phyloP scores from a whole-genome alignment of 1,284 basidiomycete species.

The Polyporus tsugae region DNA sequence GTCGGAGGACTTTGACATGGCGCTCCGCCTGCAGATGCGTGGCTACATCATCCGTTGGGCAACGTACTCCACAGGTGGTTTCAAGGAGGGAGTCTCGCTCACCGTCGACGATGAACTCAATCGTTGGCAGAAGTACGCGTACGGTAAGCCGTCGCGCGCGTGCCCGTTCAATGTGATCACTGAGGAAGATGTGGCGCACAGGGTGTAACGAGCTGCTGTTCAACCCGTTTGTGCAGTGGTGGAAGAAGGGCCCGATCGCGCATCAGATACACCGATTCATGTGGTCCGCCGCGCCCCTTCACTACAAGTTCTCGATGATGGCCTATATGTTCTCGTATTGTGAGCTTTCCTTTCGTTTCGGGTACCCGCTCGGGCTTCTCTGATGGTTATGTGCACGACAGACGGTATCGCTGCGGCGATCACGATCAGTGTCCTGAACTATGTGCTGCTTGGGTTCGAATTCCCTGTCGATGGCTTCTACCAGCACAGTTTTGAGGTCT shows the following conservation, averaged over 20 bases:
- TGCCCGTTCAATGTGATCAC: neutral
- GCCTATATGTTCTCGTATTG: slow-evolving; percentile 56
- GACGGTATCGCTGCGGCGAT: slow-evolving; percentile 50
- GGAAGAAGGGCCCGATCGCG: slow-evolving; percentile 56
- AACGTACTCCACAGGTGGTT: slow-evolving; percentile 60
- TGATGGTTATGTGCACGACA: slow-evolving; percentile 24
- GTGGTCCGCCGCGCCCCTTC: slow-evolving; percentile 50
- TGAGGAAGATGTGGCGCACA: slow-evolving; percentile 12
- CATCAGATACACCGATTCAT: slow-evolving; percentile 55
- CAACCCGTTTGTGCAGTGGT: slow-evolving; percentile 58
- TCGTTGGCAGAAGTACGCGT: slow-evolving; percentile 68
- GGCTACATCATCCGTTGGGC: slow-evolving; percentile 66
- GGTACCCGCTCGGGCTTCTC: neutral
- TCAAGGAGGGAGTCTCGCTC: slow-evolving; percentile 68
- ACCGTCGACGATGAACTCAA: slow-evolving; percentile 60
- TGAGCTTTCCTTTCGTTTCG: slow-evolving; percentile 31
- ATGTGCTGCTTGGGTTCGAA: slow-evolving; percentile 54
- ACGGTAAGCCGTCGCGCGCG: slow-evolving; percentile 41
- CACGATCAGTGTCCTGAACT: slow-evolving; percentile 50
- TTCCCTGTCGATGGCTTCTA: slow-evolving; percentile 57
- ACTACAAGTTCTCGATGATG: slow-evolving; percentile 55
- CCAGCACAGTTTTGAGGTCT: slow-evolving; percentile 53
- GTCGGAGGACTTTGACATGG: slow-evolving; percentile 69
- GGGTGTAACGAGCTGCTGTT: slow-evolving; percentile 50
- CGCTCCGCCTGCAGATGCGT: slow-evolving; percentile 54